phyloP scores from a whole-genome alignment of 371 early-diverging fungal genomes.

The Apophysomyces variabilis region DNA sequence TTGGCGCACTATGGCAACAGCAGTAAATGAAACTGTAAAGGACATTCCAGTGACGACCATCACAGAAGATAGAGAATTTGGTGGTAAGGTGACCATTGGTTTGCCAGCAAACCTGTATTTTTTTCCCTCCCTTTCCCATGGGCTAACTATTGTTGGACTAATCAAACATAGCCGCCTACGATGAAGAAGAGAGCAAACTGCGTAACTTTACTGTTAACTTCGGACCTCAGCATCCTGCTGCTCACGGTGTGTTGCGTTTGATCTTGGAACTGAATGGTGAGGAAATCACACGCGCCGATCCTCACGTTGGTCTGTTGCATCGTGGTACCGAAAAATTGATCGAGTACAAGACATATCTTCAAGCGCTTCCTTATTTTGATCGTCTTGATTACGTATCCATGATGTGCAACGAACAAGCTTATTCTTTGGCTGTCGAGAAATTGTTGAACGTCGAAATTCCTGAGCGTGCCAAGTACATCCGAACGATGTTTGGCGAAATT shows the following conservation, averaged over 20 bases:
- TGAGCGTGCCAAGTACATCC: conserved; percentile 93
- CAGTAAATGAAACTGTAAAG: conserved; percentile 29
- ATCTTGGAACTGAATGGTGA: conserved; percentile 96
- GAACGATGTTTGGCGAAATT: conserved; percentile 96
- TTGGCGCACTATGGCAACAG: conserved; percentile 49
- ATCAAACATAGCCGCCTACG: conserved; percentile 34
- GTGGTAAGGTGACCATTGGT: conserved; percentile 31
- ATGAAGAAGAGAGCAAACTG: conserved; percentile 62
- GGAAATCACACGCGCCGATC: conserved; percentile 92
- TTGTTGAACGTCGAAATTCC: conserved; percentile 97
- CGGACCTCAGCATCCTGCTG: conserved; percentile 99
- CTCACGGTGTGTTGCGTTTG: conserved; percentile 98
- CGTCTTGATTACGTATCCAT: conserved; percentile 98
- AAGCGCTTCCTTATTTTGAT: conserved; percentile 98
- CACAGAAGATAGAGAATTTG: conserved; percentile 46
- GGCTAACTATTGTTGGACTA: not conserved
- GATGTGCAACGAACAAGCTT: conserved; percentile 96
- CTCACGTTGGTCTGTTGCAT: conserved; percentile 96
- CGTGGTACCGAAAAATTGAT: conserved; percentile 98
- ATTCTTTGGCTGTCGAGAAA: conserved; percentile 96
- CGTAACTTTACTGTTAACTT: conserved; percentile 94
- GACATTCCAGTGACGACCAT: conserved; percentile 45
- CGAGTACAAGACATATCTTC: conserved; percentile 96
- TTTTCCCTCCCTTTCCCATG: not conserved
- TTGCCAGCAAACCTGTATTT: not conserved